Base-by-base conservation (phyloP, 2,329 filamentous ascomycete species). In the Aspergillus ruber region DNA sequence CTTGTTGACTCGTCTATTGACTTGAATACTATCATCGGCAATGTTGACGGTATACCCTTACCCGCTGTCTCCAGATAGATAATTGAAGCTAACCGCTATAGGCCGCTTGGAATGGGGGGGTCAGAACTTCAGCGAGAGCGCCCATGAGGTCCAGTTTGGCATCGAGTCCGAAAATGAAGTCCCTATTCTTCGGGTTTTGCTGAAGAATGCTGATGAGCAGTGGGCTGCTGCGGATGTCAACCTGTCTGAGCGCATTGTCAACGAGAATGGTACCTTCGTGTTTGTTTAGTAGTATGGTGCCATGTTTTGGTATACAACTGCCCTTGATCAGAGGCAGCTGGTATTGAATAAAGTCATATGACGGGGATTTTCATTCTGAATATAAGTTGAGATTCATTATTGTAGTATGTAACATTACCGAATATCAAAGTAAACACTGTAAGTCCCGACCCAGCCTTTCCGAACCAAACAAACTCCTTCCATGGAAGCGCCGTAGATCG, bases 51-150 rank as follows among this genome's bases (percentile, higher is more conserved):
- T 58, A 49, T 5, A 21, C 21, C 8, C 5, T 20, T 4, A 20
- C 20, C 15, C 35, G 1, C 9, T 27, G 9, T 10, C 25, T 25
- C 23, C 23, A 2, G 23, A 15, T 12, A 17, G 8, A 15, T 35
- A 12, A 46, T 25, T 36, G 12, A n/a, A 13, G 18, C 20, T 23
- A 27, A 17, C n/a, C 1, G 7, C 18, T 6, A 10, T 13, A 58
- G 56, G 56, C 6, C 35, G 3, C 23, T 56, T 58, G 25, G 15
- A 48, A 29, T 58, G 56, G 56, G 56, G 44, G 0, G 54, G 50
- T 2, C 7, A 9, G 1, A 27, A 33, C 38, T 58, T 58, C 46
- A 46, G 47, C 21, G 18, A 46, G 7, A 45, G 40, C 9, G 54
- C 56, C 29, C 27, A 48, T 15, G 29, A 43, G 6, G 46, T 53